Conservation (phyloP, 2,329 filamentous ascomycete species). For the Colletotrichum sp. region DNA sequence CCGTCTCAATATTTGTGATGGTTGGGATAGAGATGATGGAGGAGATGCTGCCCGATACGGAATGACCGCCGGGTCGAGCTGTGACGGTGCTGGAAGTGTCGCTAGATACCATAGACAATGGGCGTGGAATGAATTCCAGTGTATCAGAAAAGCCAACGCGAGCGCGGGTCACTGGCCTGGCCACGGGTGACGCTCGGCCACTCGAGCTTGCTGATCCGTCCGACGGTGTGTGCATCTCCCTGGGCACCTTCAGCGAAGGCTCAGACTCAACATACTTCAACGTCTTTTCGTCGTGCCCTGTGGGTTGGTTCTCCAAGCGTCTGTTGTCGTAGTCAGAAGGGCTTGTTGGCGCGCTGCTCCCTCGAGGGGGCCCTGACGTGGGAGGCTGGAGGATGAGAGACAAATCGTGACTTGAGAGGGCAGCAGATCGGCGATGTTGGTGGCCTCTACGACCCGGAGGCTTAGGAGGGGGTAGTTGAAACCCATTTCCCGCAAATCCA, state of each 20-base stretch:
- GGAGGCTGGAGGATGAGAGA: slow-evolving; percentile 69
- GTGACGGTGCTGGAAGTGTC: slow-evolving; percentile 83
- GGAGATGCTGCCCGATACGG: slow-evolving; percentile 79
- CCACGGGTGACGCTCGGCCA: slow-evolving; percentile 29
- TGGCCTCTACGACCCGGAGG: slow-evolving; percentile 69
- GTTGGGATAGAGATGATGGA: slow-evolving; percentile 71
- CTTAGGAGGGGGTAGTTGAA: slow-evolving; percentile 52
- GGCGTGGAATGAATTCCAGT: slow-evolving; percentile 82
- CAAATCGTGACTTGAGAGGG: slow-evolving; percentile 85
- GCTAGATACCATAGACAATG: slow-evolving; percentile 82
- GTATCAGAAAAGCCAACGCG: slow-evolving; percentile 85
- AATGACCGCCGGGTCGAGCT: slow-evolving; percentile 68
- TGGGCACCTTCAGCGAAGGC: slow-evolving; percentile 16
- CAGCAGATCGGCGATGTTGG: slow-evolving; percentile 80
- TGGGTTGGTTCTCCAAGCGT: background rate
- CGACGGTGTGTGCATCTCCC: slow-evolving; percentile 5
- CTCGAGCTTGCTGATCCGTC: slow-evolving; percentile 20
- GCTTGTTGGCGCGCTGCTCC: slow-evolving; percentile 70
- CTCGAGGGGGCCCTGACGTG: slow-evolving; percentile 55
- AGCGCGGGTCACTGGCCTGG: slow-evolving; percentile 53
- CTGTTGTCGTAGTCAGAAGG: slow-evolving; percentile 52
- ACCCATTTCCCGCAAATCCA: slow-evolving; percentile 61
- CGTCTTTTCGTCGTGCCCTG: slow-evolving; percentile 6
- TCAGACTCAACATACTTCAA: slow-evolving; percentile 21
- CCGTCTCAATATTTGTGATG: slow-evolving; percentile 10